phyloP scores from a whole-genome alignment of 192 early-diverging fungal species.

The Podila horticola region DNA sequence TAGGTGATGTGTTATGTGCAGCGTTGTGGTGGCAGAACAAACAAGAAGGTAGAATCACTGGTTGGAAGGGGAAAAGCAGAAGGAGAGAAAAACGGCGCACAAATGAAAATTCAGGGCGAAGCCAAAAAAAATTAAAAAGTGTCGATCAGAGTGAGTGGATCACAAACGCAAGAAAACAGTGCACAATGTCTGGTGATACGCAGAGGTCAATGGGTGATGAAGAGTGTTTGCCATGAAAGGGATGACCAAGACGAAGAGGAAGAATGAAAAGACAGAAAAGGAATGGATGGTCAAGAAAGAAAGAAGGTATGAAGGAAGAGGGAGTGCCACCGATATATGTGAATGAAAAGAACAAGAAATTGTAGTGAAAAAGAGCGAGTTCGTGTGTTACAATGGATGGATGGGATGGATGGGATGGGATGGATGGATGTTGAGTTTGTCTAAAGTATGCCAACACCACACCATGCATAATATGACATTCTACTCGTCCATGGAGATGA shows the following conservation, averaged over 20 bases:
- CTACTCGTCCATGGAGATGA: not conserved
- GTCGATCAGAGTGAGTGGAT: not conserved
- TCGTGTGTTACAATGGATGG: not conserved
- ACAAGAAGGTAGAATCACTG: not conserved
- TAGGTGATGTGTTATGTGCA: not conserved
- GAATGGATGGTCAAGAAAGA: not conserved
- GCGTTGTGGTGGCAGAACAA: not conserved
- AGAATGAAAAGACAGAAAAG: not conserved
- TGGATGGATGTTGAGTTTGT: not conserved
- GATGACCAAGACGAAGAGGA: not conserved
- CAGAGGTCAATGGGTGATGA: not conserved
- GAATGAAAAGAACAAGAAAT: not conserved
- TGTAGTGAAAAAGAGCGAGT: not conserved
- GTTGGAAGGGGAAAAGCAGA: not conserved
- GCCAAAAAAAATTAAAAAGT: not conserved
- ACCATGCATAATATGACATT: constrained; percentile 1
- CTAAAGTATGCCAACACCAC: not conserved
- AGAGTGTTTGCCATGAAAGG: not conserved
- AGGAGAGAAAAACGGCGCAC: not conserved
- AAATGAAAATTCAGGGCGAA: constrained; percentile 1
- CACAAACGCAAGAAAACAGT: not conserved
- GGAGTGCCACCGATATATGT: not conserved
- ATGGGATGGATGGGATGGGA: not conserved
- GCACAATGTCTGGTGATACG: not conserved
- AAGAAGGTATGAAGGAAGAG: not conserved